Evolutionary conservation across 2,329 filamentous ascomycete genomes (phyloP).

Genomic region (Hypoxylon sp.): DNA sequence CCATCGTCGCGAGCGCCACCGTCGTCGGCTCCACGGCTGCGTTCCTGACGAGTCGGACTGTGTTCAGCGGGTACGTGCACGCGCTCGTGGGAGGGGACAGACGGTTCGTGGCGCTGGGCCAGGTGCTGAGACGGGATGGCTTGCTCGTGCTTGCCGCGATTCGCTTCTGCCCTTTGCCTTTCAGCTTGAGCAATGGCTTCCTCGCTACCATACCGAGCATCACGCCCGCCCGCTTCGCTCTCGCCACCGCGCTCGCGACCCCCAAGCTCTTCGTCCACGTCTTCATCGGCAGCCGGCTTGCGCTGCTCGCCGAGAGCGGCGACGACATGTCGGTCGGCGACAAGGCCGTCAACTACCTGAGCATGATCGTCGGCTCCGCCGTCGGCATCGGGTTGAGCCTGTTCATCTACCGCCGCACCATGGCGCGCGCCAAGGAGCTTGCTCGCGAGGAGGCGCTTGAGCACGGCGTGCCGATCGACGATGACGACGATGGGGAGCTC

Average conservation of each 20-base stretch:
- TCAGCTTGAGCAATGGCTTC: slow-evolving; percentile 92
- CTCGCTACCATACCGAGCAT: slow-evolving; percentile 94
- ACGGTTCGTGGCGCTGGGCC: slow-evolving; percentile 85
- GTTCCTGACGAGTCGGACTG: slow-evolving; percentile 81
- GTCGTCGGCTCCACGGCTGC: slow-evolving; percentile 79
- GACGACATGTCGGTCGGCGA: slow-evolving; percentile 82
- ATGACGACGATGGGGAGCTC: slow-evolving; percentile 39
- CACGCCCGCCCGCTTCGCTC: slow-evolving; percentile 74
- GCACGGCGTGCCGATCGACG: slow-evolving; percentile 44
- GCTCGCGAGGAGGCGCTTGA: slow-evolving; percentile 56
- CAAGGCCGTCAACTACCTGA: slow-evolving; percentile 83
- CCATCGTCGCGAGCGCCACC: slow-evolving; percentile 81
- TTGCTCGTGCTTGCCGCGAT: slow-evolving; percentile 91
- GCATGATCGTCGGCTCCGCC: slow-evolving; percentile 75
- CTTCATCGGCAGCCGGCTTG: slow-evolving; percentile 88
- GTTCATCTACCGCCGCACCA: slow-evolving; percentile 81
- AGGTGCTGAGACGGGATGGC: slow-evolving; percentile 90
- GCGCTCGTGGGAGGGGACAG: slow-evolving; percentile 82
- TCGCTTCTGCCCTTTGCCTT: slow-evolving; percentile 89
- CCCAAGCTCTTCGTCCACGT: slow-evolving; percentile 92
- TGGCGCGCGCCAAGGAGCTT: slow-evolving; percentile 68
- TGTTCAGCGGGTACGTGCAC: slow-evolving; percentile 81
- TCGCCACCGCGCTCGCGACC: slow-evolving; percentile 81
- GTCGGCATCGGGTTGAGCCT: slow-evolving; percentile 81
- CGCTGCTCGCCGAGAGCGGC: slow-evolving; percentile 81